phyloP scores from a whole-genome alignment of 2,329 filamentous ascomycete genomes.

The Fusarium metavorans region DNA sequence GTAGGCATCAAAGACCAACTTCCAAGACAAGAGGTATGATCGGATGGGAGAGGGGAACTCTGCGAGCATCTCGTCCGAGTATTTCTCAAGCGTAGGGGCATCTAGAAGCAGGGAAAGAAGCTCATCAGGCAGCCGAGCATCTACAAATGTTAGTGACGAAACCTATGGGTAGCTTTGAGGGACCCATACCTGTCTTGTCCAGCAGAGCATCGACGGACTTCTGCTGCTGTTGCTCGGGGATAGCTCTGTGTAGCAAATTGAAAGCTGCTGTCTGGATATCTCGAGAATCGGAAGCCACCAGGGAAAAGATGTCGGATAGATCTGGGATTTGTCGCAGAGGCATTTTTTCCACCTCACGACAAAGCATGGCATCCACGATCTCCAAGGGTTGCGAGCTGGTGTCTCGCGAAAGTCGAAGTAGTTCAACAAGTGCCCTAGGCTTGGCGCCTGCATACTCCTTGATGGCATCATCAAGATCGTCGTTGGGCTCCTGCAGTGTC shows the following conservation, averaged over 20 bases:
- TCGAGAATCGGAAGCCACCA: conserved; percentile 81
- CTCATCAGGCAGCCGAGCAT: conserved; percentile 83
- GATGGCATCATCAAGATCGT: conserved; percentile 84
- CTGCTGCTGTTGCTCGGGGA: conserved; percentile 83
- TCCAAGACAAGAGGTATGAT: conserved; percentile 89
- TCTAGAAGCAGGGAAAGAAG: conserved; percentile 86
- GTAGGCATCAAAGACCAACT: conserved; percentile 89
- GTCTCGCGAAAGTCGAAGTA: conserved; percentile 68
- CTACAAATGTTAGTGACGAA: conserved; percentile 45
- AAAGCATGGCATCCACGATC: conserved; percentile 81
- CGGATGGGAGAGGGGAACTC: conserved; percentile 78
- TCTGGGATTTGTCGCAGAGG: conserved; percentile 72
- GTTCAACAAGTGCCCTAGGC: conserved; percentile 68
- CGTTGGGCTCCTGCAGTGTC: conserved; percentile 78
- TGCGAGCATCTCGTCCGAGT: conserved; percentile 74
- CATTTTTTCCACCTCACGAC: conserved; percentile 74
- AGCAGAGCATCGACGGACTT: conserved; percentile 82
- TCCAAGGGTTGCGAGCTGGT: conserved; percentile 72
- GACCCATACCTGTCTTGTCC: conserved; percentile 69
- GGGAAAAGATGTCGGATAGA: conserved; percentile 76
- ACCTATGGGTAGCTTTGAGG: accelerated
- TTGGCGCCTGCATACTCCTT: conserved; percentile 68
- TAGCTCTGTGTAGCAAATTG: conserved; percentile 80
- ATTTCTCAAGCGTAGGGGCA: conserved; percentile 76
- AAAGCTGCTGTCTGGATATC: conserved; percentile 86